Percentiles rank a stretch among this genome's conserved stretches.
These are phyloP conservation scores for Zostera marina DNA, from an alignment of 116 monocot genomes.

Conservation along the genomic window DNA sequence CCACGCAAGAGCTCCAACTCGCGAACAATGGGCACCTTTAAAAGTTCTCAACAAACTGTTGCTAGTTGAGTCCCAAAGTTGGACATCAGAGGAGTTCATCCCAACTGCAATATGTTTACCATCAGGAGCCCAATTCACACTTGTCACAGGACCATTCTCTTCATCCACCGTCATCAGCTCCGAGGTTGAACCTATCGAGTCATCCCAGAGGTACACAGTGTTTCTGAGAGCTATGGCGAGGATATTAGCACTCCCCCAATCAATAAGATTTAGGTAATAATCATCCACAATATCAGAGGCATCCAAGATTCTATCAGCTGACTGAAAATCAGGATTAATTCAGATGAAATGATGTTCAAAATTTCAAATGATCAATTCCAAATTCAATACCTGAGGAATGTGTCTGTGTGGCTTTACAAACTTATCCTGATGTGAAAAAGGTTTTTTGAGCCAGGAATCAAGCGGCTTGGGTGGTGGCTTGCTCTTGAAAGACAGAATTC, in stretches of 20 bases:
- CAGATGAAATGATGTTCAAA: too few relatives aligned
- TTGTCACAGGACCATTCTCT: slow-evolving; percentile 40
- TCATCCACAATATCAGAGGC: slow-evolving; percentile 55
- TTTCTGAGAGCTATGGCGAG: slow-evolving; percentile 46
- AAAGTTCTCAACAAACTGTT: slow-evolving; percentile 31
- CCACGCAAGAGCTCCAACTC: too few relatives aligned
- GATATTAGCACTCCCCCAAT: slow-evolving; percentile 55
- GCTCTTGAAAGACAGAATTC: slow-evolving; percentile 62
- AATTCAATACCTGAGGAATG: slow-evolving; percentile 34
- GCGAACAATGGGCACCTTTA: too few relatives aligned
- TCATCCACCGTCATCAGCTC: slow-evolving; percentile 46
- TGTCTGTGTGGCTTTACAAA: slow-evolving; percentile 23
- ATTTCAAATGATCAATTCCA: too few relatives aligned
- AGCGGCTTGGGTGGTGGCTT: slow-evolving; percentile 32
- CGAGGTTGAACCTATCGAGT: slow-evolving; percentile 31
- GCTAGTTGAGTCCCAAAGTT: slow-evolving; percentile 52
- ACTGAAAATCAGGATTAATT: too few relatives aligned
- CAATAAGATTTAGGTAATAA: slow-evolving; percentile 58
- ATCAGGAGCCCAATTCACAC: too few relatives aligned
- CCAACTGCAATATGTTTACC: slow-evolving; percentile 53
- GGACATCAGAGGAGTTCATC: slow-evolving; percentile 44
- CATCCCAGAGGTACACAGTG: slow-evolving; percentile 64
- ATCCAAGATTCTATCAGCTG: slow-evolving; percentile 49
- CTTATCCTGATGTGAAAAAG: slow-evolving; percentile 13
- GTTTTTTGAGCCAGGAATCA: slow-evolving; percentile 4